phyloP scores from a whole-genome alignment of 1,284 basidiomycete genomes.

The Cryptococcus hybrid region DNA sequence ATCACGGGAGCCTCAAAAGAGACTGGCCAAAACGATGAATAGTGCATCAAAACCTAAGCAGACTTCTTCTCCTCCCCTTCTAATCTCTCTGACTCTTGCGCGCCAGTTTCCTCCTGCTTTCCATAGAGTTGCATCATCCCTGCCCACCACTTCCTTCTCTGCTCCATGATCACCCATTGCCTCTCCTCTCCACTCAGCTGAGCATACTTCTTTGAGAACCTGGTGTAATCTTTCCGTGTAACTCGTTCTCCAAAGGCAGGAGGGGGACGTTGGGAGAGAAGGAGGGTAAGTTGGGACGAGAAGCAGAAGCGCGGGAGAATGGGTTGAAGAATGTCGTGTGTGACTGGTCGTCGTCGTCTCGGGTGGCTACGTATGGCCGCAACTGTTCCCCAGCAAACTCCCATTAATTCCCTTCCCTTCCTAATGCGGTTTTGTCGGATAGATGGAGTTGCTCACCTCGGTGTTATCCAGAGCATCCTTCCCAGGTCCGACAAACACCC shows the following conservation, averaged over 20 bases:
- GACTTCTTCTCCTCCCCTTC: neutral
- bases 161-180: slow-evolving; percentile 36
- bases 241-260: neutral
- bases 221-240: slow-evolving; percentile 8
- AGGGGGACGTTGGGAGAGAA: slow-evolving; percentile 26
- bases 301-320: slow-evolving; percentile 6
- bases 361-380: slow-evolving; percentile 53
- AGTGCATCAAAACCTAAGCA: neutral
- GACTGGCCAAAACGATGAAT: neutral
- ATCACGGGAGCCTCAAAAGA: too few relatives aligned
- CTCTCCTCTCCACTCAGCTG: slow-evolving; percentile 24
- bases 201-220: slow-evolving; percentile 35
- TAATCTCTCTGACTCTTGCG: neutral
- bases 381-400: slow-evolving; percentile 38
- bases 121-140: slow-evolving; percentile 20
- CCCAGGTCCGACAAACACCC: slow-evolving; percentile 77
- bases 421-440: neutral
- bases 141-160: slow-evolving; percentile 43
- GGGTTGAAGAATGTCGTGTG: slow-evolving; percentile 9
- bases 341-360: slow-evolving; percentile 1
- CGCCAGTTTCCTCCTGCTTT: neutral
- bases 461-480: slow-evolving; percentile 63
- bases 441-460: slow-evolving; percentile 54
- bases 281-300: slow-evolving; percentile 23
- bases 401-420: too few relatives aligned